Evolutionary conservation across 1,284 basidiomycete species (phyloP).

Genomic region (Apiotrichum porosum): DNA sequence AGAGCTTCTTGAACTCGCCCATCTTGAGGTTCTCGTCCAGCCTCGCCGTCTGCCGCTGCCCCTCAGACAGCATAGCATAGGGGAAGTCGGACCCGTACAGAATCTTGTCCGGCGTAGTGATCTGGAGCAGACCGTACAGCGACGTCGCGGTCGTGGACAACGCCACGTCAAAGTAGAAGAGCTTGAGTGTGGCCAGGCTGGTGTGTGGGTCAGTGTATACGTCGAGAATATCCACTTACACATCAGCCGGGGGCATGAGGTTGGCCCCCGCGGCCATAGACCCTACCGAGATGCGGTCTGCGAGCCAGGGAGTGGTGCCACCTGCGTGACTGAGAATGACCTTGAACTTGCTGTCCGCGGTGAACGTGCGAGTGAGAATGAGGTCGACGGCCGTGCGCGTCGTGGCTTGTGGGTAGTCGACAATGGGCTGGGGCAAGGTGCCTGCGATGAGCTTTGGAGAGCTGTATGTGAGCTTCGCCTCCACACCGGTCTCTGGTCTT

Average conservation of each 20-base stretch:
- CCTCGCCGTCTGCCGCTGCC: neutral
- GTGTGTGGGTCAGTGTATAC: neutral
- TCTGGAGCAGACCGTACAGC: neutral
- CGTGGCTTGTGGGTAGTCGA: conserved; percentile 8
- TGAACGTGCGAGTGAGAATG: conserved; percentile 4
- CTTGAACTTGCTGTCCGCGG: neutral
- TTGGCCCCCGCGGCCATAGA: neutral
- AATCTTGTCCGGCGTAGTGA: conserved; percentile 4
- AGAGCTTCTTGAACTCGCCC: neutral
- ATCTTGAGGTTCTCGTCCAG: neutral
- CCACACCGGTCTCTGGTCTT: too few species aligned
- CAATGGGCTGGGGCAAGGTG: conserved; percentile 4
- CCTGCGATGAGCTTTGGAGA: neutral
- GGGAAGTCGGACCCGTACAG: conserved; percentile 6
- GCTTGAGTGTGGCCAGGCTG: neutral
- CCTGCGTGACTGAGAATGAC: conserved; percentile 6
- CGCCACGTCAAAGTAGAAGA: conserved; percentile 7
- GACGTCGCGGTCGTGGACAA: neutral
- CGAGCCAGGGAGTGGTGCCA: conserved; percentile 4
- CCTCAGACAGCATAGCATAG: neutral
- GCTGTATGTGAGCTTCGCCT: too few species aligned
- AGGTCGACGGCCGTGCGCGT: neutral
- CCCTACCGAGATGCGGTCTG: neutral
- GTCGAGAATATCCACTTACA: too few species aligned
- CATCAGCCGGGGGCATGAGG: neutral